Conservation (phyloP, 2,329 filamentous ascomycete genomes). For the Aspergillus fructus region DNA sequence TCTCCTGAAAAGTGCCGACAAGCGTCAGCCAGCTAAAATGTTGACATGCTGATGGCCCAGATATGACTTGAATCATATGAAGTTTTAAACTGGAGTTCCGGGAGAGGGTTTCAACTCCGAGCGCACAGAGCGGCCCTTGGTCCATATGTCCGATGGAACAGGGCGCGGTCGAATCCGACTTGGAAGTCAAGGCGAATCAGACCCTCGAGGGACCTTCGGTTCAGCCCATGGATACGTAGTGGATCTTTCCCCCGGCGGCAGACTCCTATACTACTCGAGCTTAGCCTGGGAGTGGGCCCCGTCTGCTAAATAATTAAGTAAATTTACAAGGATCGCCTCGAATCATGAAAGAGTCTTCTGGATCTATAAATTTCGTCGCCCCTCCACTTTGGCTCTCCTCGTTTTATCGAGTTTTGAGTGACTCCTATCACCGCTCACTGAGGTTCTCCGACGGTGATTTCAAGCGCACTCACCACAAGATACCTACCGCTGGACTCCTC, state of each 20-base stretch:
- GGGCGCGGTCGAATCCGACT: no score
- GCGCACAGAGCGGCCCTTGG: background rate
- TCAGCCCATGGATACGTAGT: background rate
- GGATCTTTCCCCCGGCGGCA: background rate
- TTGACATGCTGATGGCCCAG: background rate
- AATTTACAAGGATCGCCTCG: background rate
- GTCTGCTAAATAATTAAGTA: background rate
- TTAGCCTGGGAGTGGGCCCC: conserved; percentile 13
- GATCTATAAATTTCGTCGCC: conserved; percentile 3
- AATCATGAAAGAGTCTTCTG: background rate
- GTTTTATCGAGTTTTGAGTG: background rate
- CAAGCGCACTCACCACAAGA: no score
- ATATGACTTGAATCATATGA: background rate
- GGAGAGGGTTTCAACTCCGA: background rate
- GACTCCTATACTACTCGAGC: conserved; percentile 14
- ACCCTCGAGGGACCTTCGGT: background rate
- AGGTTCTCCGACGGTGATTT: background rate
- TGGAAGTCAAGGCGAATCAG: background rate
- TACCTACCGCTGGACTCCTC: background rate
- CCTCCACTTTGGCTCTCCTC: background rate
- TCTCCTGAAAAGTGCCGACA: background rate
- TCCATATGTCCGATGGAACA: background rate
- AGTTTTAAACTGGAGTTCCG: background rate
- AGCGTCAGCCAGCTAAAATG: background rate
- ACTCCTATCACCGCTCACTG: background rate